phyloP scores from a whole-genome alignment of 2,329 filamentous ascomycete species.

The Arthrobotrys pseudoclavata region DNA sequence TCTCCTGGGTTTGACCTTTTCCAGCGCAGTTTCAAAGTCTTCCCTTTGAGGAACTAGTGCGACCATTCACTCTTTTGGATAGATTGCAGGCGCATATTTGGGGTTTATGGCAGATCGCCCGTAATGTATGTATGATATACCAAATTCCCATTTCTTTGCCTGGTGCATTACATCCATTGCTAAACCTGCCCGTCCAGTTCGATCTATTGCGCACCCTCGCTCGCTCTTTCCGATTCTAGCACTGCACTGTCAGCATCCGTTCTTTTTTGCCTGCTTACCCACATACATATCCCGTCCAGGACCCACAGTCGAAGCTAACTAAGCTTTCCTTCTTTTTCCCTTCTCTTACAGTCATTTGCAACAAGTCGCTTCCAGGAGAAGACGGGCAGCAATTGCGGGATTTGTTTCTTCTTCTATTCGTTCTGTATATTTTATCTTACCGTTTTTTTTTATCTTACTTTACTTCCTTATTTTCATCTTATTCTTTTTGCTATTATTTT shows the following conservation, averaged over 20 bases:
- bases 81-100: conserved; percentile 52
- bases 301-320: conserved; percentile 29
- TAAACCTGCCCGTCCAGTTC: conserved; percentile 50
- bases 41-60: conserved; percentile 43
- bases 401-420: conserved; percentile 41
- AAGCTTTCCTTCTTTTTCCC: conserved; percentile 35
- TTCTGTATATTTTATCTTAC: conserved; percentile 55
- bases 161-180: conserved; percentile 34
- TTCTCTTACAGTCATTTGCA: conserved; percentile 48
- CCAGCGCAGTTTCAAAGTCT: conserved; percentile 58
- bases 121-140: conserved; percentile 44
- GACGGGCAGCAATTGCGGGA: conserved; percentile 38
- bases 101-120: conserved; percentile 32
- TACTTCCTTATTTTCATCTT: conserved; percentile 27
- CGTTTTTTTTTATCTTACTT: conserved; percentile 52
- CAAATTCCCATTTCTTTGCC: conserved; percentile 46
- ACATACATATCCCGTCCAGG: conserved; percentile 23
- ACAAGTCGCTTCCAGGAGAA: conserved; percentile 56
- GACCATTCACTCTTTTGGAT: conserved; percentile 46
- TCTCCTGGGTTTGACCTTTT: conserved; percentile 49
- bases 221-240: conserved; percentile 36
- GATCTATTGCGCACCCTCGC: conserved; percentile 32
- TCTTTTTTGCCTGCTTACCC: conserved; percentile 35
- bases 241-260: conserved; percentile 22
- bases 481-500: conserved; percentile 15